These are phyloP conservation scores for Wallacemonas rigidus DNA, from an alignment of 208 protist species.

Conservation along the genomic window DNA sequence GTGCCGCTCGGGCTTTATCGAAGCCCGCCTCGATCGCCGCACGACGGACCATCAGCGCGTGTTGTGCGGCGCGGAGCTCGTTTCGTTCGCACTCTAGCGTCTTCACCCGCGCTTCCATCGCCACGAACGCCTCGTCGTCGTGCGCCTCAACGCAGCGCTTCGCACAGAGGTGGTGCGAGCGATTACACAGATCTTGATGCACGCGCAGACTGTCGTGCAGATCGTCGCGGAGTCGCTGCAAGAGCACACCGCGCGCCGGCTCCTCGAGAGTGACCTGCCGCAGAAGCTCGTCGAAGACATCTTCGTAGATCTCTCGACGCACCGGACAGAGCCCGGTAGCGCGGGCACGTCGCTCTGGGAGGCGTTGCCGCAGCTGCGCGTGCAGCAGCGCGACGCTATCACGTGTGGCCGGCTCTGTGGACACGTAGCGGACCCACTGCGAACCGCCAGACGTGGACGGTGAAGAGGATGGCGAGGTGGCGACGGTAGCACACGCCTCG, in stretches of 20 bases:
- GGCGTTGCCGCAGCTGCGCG: constrained; percentile 85
- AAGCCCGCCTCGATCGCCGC: constrained; percentile 32
- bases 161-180: constrained; percentile 51
- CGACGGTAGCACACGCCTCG: not conserved
- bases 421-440: constrained; percentile 51
- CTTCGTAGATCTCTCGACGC: constrained; percentile 96
- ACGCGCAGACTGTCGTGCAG: constrained; percentile 57
- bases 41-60: constrained; percentile 30
- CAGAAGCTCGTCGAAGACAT: constrained; percentile 98
- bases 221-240: constrained; percentile 97
- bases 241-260: constrained; percentile 96
- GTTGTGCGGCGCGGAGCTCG: constrained; percentile 33
- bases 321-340: constrained; percentile 97
- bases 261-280: constrained; percentile 98
- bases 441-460: constrained; percentile 11
- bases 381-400: constrained; percentile 84
- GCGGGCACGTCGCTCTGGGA: constrained; percentile 92
- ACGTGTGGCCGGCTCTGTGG: constrained; percentile 49
- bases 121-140: constrained; percentile 2
- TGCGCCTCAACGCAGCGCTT: constrained; percentile 10
- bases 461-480: not conserved
- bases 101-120: constrained; percentile 34
- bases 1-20: constrained; percentile 40
- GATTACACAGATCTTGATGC: constrained; percentile 53
- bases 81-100: constrained; percentile 30